These are phyloP conservation scores for Pelargonium fulgidum DNA, from an alignment of 441 rosid species.

Conservation along the genomic window DNA sequence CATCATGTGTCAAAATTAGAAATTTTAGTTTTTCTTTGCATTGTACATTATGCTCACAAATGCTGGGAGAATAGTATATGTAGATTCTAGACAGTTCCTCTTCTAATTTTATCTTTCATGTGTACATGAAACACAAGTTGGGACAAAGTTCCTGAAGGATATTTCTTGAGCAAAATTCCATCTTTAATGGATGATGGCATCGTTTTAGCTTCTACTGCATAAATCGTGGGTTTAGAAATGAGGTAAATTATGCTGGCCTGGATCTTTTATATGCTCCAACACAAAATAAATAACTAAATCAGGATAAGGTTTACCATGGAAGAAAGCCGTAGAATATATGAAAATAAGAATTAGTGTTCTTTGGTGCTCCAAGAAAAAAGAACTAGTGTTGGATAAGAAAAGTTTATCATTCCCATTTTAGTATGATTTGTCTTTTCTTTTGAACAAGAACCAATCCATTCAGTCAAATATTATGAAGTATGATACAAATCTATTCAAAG, in stretches of 20 bases:
- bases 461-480: background rate
- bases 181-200: slow-evolving; percentile 5
- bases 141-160: background rate
- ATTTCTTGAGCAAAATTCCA: background rate
- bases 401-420: background rate
- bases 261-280: background rate
- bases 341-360: background rate
- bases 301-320: background rate
- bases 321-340: background rate
- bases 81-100: background rate
- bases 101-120: no score
- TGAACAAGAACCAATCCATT: background rate
- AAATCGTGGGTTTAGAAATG: background rate
- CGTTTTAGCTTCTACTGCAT: background rate
- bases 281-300: background rate
- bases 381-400: background rate
- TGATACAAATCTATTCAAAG: background rate
- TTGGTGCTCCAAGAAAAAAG: no score
- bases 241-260: no score
- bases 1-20: background rate
- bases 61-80: background rate
- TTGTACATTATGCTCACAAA: background rate
- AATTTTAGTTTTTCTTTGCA: background rate
- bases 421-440: background rate
- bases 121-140: background rate